A percentile compares a stretch with the other conserved stretches of the same genome.
Evolutionary conservation across 345 rosid genomes (phyloP).

Genomic region (Anastatica hierochuntica): DNA sequence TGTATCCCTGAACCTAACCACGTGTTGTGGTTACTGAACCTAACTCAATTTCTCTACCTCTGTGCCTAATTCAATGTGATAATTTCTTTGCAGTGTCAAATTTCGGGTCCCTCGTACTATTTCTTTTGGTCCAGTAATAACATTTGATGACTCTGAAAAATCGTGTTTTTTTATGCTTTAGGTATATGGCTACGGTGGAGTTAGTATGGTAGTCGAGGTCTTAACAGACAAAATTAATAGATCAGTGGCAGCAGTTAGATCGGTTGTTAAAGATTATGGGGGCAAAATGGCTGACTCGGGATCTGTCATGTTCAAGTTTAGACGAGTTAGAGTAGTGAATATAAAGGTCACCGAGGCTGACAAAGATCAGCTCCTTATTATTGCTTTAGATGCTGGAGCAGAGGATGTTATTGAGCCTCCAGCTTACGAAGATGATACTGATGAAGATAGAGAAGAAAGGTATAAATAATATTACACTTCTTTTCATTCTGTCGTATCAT

Average conservation of each 20-base stretch:
- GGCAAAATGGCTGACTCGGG: slow-evolving; percentile 96
- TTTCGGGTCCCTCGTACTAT: too few relatives aligned
- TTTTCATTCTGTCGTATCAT: too few relatives aligned
- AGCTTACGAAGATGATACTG: slow-evolving; percentile 51
- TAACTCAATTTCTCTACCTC: neutral
- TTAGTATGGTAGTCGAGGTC: slow-evolving; percentile 82
- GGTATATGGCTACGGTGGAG: slow-evolving; percentile 97
- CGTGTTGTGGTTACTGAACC: neutral
- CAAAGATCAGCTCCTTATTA: slow-evolving; percentile 61
- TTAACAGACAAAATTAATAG: slow-evolving; percentile 81
- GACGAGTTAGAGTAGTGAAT: slow-evolving; percentile 64
- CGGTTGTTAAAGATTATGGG: slow-evolving; percentile 77
- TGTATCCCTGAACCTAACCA: neutral
- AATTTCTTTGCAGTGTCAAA: too few relatives aligned
- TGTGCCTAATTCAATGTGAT: too few relatives aligned
- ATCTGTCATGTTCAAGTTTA: slow-evolving; percentile 88
- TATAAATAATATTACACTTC: slow-evolving; percentile 9
- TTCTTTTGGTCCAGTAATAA: too few relatives aligned
- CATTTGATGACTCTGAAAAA: slow-evolving; percentile 6
- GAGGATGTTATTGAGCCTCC: slow-evolving; percentile 95
- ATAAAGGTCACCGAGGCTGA: slow-evolving; percentile 63
- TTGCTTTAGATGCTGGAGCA: slow-evolving; percentile 89
- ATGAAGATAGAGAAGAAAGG: slow-evolving; percentile 66
- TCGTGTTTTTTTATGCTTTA: slow-evolving; percentile 17
- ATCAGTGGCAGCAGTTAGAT: slow-evolving; percentile 76